phyloP scores from a whole-genome alignment of 2,329 filamentous ascomycete genomes.

The Alternaria gansuensis region DNA sequence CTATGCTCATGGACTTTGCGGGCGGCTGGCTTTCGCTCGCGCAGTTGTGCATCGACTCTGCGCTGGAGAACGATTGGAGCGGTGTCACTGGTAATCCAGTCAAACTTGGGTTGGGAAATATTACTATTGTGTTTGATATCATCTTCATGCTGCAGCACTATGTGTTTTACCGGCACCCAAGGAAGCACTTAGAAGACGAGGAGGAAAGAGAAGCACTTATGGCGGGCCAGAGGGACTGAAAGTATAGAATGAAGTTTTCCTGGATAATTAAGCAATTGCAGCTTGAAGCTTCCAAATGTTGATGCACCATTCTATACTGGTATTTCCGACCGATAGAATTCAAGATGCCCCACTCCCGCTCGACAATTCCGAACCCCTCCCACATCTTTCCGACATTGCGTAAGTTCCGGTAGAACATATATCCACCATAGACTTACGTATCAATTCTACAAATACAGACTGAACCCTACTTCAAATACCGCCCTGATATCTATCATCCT shows the following conservation, averaged over 20 bases:
- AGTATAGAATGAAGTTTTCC: neutral
- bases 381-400: conserved; percentile 29
- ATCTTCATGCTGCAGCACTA: conserved; percentile 93
- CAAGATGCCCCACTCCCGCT: conserved; percentile 7
- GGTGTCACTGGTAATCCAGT: conserved; percentile 91
- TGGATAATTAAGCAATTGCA: neutral
- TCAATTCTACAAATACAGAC: conserved; percentile 4
- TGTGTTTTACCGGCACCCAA: conserved; percentile 68
- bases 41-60: conserved; percentile 86
- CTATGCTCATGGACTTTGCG: conserved; percentile 82
- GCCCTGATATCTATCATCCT: neutral
- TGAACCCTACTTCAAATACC: neutral
- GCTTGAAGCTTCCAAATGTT: neutral
- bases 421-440: conserved; percentile 22
- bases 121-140: conserved; percentile 84
- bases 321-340: neutral
- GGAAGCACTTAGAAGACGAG: conserved; percentile 39
- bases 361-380: conserved; percentile 22
- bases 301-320: neutral
- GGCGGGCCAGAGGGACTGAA: conserved; percentile 13
- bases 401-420: conserved; percentile 31
- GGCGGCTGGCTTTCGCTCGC: conserved; percentile 83
- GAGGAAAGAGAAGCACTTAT: conserved; percentile 41
- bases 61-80: conserved; percentile 84
- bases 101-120: conserved; percentile 85